Evolutionary conservation across 805 yeast genomes (phyloP).

Genomic region (Lachancea fermentati): DNA sequence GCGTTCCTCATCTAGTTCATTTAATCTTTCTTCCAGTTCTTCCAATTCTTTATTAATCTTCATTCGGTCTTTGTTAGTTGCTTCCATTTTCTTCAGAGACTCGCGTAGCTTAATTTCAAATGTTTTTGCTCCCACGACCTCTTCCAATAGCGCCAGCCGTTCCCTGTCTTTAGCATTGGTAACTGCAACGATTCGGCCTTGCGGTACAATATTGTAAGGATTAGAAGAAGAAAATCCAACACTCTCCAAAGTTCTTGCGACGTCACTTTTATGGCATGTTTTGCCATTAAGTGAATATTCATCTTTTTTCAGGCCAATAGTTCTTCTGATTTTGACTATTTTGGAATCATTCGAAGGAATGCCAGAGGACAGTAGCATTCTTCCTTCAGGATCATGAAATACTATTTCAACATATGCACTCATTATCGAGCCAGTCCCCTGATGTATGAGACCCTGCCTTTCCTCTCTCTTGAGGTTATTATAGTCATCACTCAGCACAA

Average conservation of each 20-base stretch:
- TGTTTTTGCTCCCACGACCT: slow-evolving; percentile 91
- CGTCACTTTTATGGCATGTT: slow-evolving; percentile 72
- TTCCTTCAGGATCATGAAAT: slow-evolving; percentile 72
- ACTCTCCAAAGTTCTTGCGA: slow-evolving; percentile 75
- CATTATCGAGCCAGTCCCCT: slow-evolving; percentile 85
- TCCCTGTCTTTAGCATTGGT: slow-evolving; percentile 88
- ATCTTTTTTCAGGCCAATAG: slow-evolving; percentile 89
- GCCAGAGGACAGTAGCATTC: slow-evolving; percentile 56
- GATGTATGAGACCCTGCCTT: slow-evolving; percentile 81
- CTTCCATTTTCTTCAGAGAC: slow-evolving; percentile 71
- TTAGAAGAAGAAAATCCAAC: slow-evolving; percentile 89
- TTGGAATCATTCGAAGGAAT: slow-evolving; percentile 39
- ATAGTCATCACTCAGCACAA: slow-evolving; percentile 86
- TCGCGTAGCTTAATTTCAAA: slow-evolving; percentile 79
- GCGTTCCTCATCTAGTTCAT: slow-evolving; percentile 77
- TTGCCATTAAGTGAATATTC: slow-evolving; percentile 81
- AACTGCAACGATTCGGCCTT: slow-evolving; percentile 81
- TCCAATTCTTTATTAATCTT: slow-evolving; percentile 69
- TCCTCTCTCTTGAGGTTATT: slow-evolving; percentile 80
- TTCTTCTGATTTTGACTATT: slow-evolving; percentile 73
- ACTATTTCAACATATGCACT: slow-evolving; percentile 89
- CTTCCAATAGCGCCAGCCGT: slow-evolving; percentile 71
- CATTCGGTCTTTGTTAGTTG: slow-evolving; percentile 60
- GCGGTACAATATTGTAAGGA: slow-evolving; percentile 96
- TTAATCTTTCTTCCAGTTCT: slow-evolving; percentile 64